phyloP scores from a whole-genome alignment of 208 protist genomes.

The Trypanosoma platydactyli region DNA sequence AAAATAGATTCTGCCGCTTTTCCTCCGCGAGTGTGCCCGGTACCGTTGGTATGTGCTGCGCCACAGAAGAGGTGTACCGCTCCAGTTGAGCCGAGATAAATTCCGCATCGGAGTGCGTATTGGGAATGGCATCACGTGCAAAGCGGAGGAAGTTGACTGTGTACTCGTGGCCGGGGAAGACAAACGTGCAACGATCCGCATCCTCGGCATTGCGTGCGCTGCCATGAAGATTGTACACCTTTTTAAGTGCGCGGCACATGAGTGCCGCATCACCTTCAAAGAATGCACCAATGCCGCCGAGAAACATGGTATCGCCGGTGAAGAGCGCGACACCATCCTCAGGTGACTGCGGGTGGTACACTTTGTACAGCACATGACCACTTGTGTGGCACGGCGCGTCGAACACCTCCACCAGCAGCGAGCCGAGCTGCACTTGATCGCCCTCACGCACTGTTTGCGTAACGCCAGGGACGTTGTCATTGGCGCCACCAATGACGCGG shows the following conservation, averaged over 20 bases:
- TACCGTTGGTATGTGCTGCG: conserved; percentile 52
- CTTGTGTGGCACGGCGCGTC: conserved; percentile 89
- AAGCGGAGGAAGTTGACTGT: conserved; percentile 82
- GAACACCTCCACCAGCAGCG: conserved; percentile 64
- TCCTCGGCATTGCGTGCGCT: conserved; percentile 8
- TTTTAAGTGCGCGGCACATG: conserved; percentile 75
- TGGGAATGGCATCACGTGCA: conserved; percentile 30
- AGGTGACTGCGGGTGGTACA: conserved; percentile 33
- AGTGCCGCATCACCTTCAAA: conserved; percentile 89
- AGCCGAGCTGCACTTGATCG: conserved; percentile 61
- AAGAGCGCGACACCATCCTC: conserved; percentile 82
- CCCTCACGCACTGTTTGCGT: conserved; percentile 64
- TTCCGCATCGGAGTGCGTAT: conserved; percentile 24
- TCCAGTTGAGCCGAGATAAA: conserved; percentile 55
- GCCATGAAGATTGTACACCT: conserved; percentile 58
- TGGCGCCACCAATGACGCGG: conserved; percentile 70
- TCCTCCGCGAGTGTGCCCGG: conserved; percentile 84
- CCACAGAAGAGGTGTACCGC: conserved; percentile 48
- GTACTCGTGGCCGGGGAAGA: conserved; percentile 92
- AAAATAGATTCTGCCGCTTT: conserved; percentile 84
- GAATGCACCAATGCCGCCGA: conserved; percentile 91
- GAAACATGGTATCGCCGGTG: conserved; percentile 94
- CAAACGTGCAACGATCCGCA: conserved; percentile 51
- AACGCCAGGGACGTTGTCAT: conserved; percentile 67
- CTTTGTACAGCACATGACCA: conserved; percentile 80